A percentile compares a stretch with the other conserved stretches of the same genome.
These are phyloP conservation scores for Pelargonium myrrhifolium DNA, from an alignment of 441 rosid genomes.

Conservation along the genomic window DNA sequence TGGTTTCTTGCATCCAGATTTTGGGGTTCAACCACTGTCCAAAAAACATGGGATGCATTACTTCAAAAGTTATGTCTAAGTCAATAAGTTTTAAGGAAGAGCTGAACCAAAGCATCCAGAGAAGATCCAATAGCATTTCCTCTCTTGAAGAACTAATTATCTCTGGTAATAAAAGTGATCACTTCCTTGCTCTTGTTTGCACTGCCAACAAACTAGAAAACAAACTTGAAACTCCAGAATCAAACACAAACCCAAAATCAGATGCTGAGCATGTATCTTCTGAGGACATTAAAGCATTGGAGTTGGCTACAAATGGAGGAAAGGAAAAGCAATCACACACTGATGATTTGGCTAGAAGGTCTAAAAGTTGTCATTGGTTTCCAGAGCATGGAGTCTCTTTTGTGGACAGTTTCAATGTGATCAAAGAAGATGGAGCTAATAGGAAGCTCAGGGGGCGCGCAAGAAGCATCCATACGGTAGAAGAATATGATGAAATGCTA, in stretches of 20 bases:
- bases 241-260: neutral
- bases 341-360: constrained; percentile 18
- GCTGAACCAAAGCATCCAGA: constrained; percentile 19
- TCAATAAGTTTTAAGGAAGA: constrained; percentile 28
- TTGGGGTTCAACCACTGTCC: neutral
- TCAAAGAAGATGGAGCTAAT: constrained; percentile 7
- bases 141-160: constrained; percentile 7
- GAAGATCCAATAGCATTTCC: constrained; percentile 14
- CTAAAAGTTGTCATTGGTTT: constrained; percentile 26
- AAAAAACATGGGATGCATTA: constrained; percentile 36
- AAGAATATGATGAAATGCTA: constrained; percentile 32
- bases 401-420: constrained; percentile 4
- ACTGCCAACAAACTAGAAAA: constrained; percentile 15
- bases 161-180: constrained; percentile 18
- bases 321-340: neutral
- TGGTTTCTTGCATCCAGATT: constrained; percentile 4
- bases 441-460: constrained; percentile 6
- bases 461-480: constrained; percentile 35
- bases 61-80: constrained; percentile 29
- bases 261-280: constrained; percentile 1
- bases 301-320: constrained; percentile 10
- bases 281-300: constrained; percentile 2
- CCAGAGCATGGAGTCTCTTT: constrained; percentile 8
- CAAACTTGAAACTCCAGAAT: constrained; percentile 14
- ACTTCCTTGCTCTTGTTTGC: constrained; percentile 23